These are phyloP conservation scores for Buddleja alternifolia DNA, from an alignment of 257 asterid species.

Conservation along the genomic window DNA sequence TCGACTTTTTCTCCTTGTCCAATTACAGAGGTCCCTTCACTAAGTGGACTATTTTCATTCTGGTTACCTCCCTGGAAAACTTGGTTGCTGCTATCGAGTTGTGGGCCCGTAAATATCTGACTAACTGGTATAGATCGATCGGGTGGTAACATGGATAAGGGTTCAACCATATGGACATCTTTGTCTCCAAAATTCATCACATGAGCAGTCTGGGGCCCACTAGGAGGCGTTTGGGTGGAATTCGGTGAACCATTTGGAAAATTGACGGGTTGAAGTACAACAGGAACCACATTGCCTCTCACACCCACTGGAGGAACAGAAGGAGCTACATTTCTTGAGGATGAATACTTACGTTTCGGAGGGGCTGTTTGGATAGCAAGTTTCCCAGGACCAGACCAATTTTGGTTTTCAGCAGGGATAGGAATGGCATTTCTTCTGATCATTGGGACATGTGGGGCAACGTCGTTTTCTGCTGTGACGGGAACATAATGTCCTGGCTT, in stretches of 20 bases:
- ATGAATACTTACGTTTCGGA: constrained; percentile 43
- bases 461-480: constrained; percentile 71
- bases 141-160: constrained; percentile 71
- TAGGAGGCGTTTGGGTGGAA: constrained; percentile 32
- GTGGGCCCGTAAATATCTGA: constrained; percentile 46
- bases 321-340: constrained; percentile 41
- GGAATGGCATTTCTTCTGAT: constrained; percentile 56
- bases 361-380: constrained; percentile 37
- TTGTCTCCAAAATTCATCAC: constrained; percentile 49
- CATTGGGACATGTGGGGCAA: constrained; percentile 82
- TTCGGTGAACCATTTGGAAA: constrained; percentile 36
- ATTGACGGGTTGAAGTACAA: constrained; percentile 60
- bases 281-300: constrained; percentile 67
- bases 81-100: constrained; percentile 40
- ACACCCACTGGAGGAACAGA: constrained; percentile 53
- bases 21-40: constrained; percentile 28
- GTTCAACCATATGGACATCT: constrained; percentile 65
- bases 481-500: constrained; percentile 84
- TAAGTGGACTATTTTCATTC: constrained; percentile 34
- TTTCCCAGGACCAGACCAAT: constrained; percentile 35
- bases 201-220: constrained; percentile 33
- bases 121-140: constrained; percentile 50
- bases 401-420: constrained; percentile 43
- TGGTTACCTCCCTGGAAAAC: constrained; percentile 36
- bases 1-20: constrained; percentile 41